These are phyloP conservation scores for Ogataea ganodermae DNA, from an alignment of 805 yeast species.

Conservation along the genomic window DNA sequence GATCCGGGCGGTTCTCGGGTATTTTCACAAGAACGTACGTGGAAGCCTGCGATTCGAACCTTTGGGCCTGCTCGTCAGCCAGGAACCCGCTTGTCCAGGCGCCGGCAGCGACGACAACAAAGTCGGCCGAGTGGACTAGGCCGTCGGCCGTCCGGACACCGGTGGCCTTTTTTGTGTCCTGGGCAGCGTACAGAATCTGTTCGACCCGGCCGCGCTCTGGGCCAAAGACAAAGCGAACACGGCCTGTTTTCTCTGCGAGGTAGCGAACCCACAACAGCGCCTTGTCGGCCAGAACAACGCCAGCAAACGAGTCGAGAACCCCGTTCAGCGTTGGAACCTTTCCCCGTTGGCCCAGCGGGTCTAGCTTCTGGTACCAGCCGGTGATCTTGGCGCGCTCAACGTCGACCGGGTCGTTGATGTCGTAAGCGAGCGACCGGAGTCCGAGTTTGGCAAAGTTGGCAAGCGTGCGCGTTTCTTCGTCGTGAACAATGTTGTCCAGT, in stretches of 20 bases:
- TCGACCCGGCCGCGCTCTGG: conserved; percentile 32
- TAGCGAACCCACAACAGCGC: conserved; percentile 32
- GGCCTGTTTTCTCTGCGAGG: conserved; percentile 28
- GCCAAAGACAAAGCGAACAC: conserved; percentile 35
- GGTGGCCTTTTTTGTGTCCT: conserved; percentile 23
- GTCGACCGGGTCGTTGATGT: conserved; percentile 32
- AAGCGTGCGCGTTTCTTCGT: conserved; percentile 21
- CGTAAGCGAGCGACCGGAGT: conserved; percentile 29
- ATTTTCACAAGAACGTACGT: conserved; percentile 35
- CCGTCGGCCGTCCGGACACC: conserved; percentile 33
- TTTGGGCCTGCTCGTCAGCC: conserved; percentile 32
- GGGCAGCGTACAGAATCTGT: conserved; percentile 17
- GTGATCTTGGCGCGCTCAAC: conserved; percentile 32
- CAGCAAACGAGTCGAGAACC: conserved; percentile 33
- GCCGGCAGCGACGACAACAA: conserved; percentile 31
- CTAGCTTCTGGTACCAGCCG: conserved; percentile 31
- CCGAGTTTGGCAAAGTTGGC: conserved; percentile 28
- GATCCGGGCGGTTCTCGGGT: conserved; percentile 36
- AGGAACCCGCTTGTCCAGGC: conserved; percentile 32
- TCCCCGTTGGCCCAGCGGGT: conserved; percentile 17
- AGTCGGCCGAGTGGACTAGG: conserved; percentile 24
- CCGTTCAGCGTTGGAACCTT: conserved; percentile 19
- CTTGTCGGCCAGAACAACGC: conserved; percentile 34
- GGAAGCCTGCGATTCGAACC: conserved; percentile 37
- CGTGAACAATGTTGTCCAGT: conserved; percentile 24